phyloP scores from a whole-genome alignment of 139 green algal genomes.

The Chlamydomonas sp. region DNA sequence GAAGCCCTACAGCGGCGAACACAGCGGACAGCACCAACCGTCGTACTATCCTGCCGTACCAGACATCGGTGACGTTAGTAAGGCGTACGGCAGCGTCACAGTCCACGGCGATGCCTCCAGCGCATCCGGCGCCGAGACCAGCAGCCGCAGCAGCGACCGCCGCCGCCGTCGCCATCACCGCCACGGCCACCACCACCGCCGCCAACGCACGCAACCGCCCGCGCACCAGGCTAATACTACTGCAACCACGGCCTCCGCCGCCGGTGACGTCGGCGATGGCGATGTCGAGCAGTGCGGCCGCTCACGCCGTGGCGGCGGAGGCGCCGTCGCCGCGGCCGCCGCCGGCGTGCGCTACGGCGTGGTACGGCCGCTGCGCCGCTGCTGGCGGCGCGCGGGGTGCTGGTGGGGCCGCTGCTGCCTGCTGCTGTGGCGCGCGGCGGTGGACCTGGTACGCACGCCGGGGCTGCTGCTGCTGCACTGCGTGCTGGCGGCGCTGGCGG shows the following conservation, averaged over 20 bases:
- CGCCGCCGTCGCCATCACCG: not conserved
- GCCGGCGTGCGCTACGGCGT: too few species aligned
- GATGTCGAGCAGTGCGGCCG: not conserved
- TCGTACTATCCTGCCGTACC: not conserved
- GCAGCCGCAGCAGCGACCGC: not conserved
- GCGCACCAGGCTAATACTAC: not conserved
- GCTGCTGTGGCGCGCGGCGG: constrained; percentile 26
- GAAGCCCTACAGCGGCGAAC: too few species aligned
- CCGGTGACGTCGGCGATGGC: not conserved
- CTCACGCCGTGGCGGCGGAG: too few species aligned
- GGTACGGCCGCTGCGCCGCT: not conserved
- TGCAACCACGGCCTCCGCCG: not conserved
- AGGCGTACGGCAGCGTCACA: too few species aligned
- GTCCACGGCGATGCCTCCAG: too few species aligned
- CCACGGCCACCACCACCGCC: not conserved
- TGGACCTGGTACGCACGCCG: constrained; percentile 68
- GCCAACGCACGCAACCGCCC: not conserved
- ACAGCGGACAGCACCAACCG: not conserved
- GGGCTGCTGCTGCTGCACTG: constrained; percentile 73
- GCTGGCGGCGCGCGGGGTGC: not conserved
- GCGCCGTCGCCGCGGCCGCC: too few species aligned
- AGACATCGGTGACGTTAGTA: not conserved
- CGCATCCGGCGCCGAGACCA: not conserved
- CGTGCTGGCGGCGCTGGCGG: constrained; percentile 56
- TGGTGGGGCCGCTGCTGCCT: constrained; percentile 1